Conservation (phyloP, 2,329 filamentous ascomycete genomes). For the Epichloe sylvatica region DNA sequence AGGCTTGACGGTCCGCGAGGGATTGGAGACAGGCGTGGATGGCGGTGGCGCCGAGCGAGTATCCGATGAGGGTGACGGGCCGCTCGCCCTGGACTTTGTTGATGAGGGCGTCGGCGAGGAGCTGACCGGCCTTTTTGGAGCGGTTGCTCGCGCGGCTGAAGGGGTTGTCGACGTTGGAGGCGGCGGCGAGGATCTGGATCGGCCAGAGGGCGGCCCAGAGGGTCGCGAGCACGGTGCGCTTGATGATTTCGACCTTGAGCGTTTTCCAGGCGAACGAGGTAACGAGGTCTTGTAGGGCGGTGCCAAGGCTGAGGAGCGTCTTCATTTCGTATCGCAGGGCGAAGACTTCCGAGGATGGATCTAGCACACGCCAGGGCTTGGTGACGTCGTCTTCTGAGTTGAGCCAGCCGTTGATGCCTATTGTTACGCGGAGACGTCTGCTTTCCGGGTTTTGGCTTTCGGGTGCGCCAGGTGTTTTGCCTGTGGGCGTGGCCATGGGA, state of each 20-base stretch:
- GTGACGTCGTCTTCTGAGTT: constrained; percentile 60
- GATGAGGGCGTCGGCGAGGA: constrained; percentile 70
- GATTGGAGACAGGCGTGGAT: constrained; percentile 70
- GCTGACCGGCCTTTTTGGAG: constrained; percentile 65
- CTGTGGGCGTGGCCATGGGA: neutral
- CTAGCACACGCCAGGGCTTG: constrained; percentile 65
- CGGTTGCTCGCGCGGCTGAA: constrained; percentile 64
- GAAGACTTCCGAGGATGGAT: constrained; percentile 57
- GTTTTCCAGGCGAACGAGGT: constrained; percentile 61
- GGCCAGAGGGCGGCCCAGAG: constrained; percentile 59
- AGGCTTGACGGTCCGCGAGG: constrained; percentile 64
- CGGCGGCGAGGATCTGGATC: constrained; percentile 51
- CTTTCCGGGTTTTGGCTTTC: constrained; percentile 13
- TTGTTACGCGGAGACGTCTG: constrained; percentile 59
- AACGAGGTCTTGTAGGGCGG: constrained; percentile 57
- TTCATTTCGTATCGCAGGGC: constrained; percentile 74
- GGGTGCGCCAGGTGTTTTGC: too few species aligned
- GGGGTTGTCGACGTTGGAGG: constrained; percentile 63
- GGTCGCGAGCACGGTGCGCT: constrained; percentile 54
- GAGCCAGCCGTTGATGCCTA: constrained; percentile 81
- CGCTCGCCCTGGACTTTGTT: constrained; percentile 72
- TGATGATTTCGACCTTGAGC: constrained; percentile 61
- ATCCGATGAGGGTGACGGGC: constrained; percentile 67
- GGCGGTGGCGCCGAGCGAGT: constrained; percentile 66
- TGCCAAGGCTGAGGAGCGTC: constrained; percentile 61